Evolutionary conservation across 1,284 basidiomycete species (phyloP).

Genomic region (Erythrobasidium hasegawianum): DNA sequence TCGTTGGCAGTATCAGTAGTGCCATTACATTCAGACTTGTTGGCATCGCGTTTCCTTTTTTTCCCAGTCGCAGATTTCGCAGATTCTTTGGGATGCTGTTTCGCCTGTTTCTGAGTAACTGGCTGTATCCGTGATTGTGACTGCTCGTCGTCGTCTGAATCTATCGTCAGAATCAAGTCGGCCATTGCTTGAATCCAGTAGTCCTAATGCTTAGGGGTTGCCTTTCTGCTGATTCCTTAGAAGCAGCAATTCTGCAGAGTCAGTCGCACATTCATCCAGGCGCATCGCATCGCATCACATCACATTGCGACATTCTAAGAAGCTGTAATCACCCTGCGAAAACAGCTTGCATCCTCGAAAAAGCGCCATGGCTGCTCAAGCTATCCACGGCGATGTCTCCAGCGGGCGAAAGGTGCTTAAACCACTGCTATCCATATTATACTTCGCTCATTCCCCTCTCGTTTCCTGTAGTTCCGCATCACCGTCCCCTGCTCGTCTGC

Average conservation of each 20-base stretch:
- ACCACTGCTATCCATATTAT: neutral
- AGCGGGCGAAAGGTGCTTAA: no score
- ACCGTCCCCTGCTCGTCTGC: constrained; percentile 30
- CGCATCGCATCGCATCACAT: no score
- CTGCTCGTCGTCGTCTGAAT: constrained; percentile 65
- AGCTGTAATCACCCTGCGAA: no score
- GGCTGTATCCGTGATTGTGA: constrained; percentile 31
- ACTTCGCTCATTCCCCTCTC: neutral
- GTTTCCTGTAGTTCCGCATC: constrained; percentile 20
- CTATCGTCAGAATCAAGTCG: constrained; percentile 77
- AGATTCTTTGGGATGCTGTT: neutral
- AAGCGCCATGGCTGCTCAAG: neutral
- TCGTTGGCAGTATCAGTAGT: constrained; percentile 42
- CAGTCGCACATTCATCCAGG: no score
- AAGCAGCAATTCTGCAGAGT: no score
- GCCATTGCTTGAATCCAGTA: constrained; percentile 36
- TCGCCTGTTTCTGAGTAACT: neutral
- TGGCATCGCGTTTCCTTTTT: constrained; percentile 12
- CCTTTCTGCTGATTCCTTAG: neutral
- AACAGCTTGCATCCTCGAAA: no score
- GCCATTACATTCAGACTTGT: constrained; percentile 33
- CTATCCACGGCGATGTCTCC: no score
- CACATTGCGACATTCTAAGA: no score
- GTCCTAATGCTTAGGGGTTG: neutral
- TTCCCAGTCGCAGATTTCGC: constrained; percentile 30